A percentile compares a stretch with the other conserved stretches of the same genome.
These are phyloP conservation scores for Aureoboletus auriporus DNA, from an alignment of 768 basidiomycete species.

Conservation along the genomic window DNA sequence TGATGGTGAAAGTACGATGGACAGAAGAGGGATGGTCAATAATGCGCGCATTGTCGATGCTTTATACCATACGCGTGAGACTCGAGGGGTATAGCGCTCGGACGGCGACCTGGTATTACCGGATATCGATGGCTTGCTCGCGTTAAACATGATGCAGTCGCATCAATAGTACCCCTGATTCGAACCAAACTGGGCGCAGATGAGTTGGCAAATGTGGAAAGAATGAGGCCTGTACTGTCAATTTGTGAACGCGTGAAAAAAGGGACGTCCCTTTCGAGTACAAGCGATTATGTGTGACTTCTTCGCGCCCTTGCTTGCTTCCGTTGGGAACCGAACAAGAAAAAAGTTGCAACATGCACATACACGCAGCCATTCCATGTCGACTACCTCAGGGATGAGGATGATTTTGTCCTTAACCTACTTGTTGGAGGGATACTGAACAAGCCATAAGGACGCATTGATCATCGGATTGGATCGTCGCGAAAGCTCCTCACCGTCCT, in stretches of 20 bases:
- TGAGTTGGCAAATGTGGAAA: slow-evolving; percentile 8
- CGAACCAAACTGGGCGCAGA: background rate
- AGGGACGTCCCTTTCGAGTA: background rate
- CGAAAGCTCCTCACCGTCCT: too few species aligned
- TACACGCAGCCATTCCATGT: background rate
- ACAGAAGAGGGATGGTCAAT: background rate
- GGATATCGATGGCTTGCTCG: slow-evolving; percentile 1
- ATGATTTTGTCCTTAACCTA: too few species aligned
- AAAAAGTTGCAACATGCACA: background rate
- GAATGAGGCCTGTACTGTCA: background rate
- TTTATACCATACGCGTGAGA: slow-evolving; percentile 16
- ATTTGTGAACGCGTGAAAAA: slow-evolving; percentile 1
- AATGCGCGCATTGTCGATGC: background rate
- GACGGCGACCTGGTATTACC: slow-evolving; percentile 3
- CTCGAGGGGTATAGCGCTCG: background rate
- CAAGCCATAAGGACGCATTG: too few species aligned
- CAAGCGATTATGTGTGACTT: background rate
- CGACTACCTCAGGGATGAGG: too few species aligned
- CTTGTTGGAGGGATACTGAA: too few species aligned
- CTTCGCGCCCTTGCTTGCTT: background rate
- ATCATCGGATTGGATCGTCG: too few species aligned
- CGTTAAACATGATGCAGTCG: slow-evolving; percentile 15
- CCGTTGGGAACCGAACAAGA: slow-evolving; percentile 3
- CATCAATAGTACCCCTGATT: slow-evolving; percentile 5
- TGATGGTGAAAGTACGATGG: slow-evolving; percentile 2